phyloP scores from a whole-genome alignment of 176 grass and related monocot species.

The Thinopyrum elongatum region DNA sequence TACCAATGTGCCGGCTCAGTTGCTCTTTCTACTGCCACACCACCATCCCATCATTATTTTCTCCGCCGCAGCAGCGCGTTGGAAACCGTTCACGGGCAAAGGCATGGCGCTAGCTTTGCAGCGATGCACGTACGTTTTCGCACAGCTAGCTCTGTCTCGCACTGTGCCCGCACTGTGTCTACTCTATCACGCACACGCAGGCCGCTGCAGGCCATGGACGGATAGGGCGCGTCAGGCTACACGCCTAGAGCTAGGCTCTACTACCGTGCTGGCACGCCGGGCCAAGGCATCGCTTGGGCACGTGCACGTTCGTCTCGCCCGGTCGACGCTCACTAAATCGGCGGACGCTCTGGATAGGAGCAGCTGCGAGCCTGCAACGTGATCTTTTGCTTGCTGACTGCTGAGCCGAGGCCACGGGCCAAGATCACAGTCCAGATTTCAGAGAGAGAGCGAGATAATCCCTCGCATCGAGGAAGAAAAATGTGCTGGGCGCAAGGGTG shows the following conservation, averaged over 20 bases:
- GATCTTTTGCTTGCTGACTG: slow-evolving; percentile 51
- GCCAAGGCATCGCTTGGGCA: slow-evolving; percentile 2
- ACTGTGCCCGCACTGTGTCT: background rate
- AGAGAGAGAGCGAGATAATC: background rate
- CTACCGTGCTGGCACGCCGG: background rate
- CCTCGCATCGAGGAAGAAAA: slow-evolving; percentile 22
- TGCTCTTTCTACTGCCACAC: background rate
- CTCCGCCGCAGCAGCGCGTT: slow-evolving; percentile 7
- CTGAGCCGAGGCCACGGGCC: background rate
- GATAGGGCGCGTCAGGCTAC: background rate
- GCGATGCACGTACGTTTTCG: background rate
- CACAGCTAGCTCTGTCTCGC: background rate
- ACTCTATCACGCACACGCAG: background rate
- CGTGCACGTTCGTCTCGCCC: background rate
- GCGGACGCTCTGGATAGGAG: too few relatives aligned
- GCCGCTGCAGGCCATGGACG: background rate
- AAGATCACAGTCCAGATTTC: background rate
- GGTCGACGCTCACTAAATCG: too few relatives aligned
- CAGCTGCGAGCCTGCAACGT: background rate
- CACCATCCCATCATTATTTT: slow-evolving; percentile 17
- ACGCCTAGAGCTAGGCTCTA: background rate
- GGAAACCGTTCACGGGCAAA: slow-evolving; percentile 34
- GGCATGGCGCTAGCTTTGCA: background rate
- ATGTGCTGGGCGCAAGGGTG: background rate
- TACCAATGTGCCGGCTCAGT: too few relatives aligned